These are phyloP conservation scores for Cupressus sempervirens DNA, from an alignment of 75 land plant species.

Conservation along the genomic window DNA sequence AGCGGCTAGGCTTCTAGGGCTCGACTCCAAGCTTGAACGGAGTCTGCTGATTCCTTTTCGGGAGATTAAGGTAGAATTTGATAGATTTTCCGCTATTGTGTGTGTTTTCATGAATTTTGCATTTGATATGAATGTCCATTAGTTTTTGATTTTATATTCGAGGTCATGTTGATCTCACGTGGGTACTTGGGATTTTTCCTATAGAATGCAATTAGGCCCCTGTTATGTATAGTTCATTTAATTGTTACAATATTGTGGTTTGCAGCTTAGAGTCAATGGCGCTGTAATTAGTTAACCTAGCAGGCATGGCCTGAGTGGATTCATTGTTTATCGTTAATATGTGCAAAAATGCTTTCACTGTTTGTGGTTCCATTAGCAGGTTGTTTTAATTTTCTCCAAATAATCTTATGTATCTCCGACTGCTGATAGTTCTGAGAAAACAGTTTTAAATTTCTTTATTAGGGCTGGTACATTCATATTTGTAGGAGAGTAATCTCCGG, in stretches of 20 bases:
- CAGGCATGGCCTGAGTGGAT: background rate
- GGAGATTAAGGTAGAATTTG: conserved; percentile 64
- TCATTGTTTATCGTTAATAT: background rate
- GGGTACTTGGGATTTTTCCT: background rate
- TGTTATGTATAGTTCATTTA: background rate
- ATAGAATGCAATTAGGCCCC: background rate
- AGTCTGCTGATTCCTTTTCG: conserved; percentile 81
- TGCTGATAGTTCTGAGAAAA: background rate
- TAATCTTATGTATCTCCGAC: background rate
- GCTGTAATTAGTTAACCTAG: background rate
- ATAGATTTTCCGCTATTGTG: background rate
- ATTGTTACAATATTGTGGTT: background rate
- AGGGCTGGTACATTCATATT: background rate
- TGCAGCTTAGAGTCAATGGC: background rate
- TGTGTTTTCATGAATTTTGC: background rate
- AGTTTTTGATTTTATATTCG: background rate
- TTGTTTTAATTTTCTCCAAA: background rate
- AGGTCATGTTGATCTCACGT: background rate
- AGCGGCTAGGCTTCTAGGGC: conserved; percentile 57
- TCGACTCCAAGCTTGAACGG: conserved; percentile 81
- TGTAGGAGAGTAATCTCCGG: background rate
- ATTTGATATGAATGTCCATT: background rate
- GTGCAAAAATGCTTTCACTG: background rate
- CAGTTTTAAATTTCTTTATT: background rate
- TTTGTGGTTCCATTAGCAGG: background rate